Conservation (phyloP, 2,329 filamentous ascomycete genomes). For the Clarireedia homoeocarpa region DNA sequence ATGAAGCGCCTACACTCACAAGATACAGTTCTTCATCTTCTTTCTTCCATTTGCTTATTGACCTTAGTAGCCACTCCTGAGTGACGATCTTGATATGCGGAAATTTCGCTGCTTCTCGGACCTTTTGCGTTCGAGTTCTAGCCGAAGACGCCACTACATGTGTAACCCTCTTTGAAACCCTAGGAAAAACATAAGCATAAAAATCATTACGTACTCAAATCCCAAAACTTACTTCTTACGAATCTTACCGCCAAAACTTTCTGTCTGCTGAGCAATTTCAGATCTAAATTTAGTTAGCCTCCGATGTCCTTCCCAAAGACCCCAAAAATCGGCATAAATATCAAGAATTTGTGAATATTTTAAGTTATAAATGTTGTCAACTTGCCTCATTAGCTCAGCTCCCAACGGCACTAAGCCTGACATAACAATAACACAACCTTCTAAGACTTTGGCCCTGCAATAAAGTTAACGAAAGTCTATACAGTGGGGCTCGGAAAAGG, state of each 20-base stretch:
- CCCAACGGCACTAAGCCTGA: slow-evolving; percentile 85
- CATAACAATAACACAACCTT: slow-evolving; percentile 71
- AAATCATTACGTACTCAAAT: neutral
- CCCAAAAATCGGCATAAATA: slow-evolving; percentile 10
- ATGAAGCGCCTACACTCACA: slow-evolving; percentile 13
- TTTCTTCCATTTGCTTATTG: slow-evolving; percentile 73
- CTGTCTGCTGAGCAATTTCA: slow-evolving; percentile 81
- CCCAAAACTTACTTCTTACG: slow-evolving; percentile 31
- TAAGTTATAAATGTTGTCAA: neutral
- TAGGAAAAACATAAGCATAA: slow-evolving; percentile 18
- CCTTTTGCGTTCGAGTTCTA: slow-evolving; percentile 78
- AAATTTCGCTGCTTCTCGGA: slow-evolving; percentile 75
- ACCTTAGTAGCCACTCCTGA: slow-evolving; percentile 82
- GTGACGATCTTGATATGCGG: slow-evolving; percentile 84
- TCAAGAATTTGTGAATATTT: slow-evolving; percentile 12
- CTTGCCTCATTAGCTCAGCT: slow-evolving; percentile 57
- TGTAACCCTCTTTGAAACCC: slow-evolving; percentile 55
- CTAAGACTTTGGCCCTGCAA: slow-evolving; percentile 52
- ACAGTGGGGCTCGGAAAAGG: neutral
- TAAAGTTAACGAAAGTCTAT: slow-evolving; percentile 15
- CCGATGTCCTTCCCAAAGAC: neutral
- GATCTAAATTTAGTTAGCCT: slow-evolving; percentile 40
- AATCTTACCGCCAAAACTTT: slow-evolving; percentile 71
- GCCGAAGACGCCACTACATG: slow-evolving; percentile 66
- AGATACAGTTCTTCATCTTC: slow-evolving; percentile 61